Evolutionary conservation across 2,329 filamentous ascomycete species (phyloP).

Genomic region (Monilinia fructigena): DNA sequence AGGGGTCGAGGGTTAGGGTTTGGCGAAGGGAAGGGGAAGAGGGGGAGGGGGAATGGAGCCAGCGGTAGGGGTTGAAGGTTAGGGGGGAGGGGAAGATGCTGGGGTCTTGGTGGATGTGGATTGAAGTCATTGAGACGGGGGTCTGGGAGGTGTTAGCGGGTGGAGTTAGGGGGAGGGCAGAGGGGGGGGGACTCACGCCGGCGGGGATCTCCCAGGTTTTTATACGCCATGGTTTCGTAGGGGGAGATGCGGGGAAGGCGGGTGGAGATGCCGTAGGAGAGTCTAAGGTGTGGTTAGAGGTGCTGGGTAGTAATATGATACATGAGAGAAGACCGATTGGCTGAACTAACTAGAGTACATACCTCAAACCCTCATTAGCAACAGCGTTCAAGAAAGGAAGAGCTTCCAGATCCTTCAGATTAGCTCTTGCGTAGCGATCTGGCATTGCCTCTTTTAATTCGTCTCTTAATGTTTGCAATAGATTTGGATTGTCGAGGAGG

Average conservation of each 20-base stretch:
- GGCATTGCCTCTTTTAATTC: conserved; percentile 27
- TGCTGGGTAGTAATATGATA: too few relatives aligned
- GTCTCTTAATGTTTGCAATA: conserved; percentile 25
- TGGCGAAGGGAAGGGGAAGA: conserved; percentile 20
- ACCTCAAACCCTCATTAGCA: conserved; percentile 28
- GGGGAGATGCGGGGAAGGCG: conserved; percentile 27
- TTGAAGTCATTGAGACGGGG: conserved; percentile 30
- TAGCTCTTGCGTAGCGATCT: conserved; percentile 6
- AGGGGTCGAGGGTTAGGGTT: conserved; percentile 29
- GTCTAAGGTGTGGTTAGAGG: conserved; percentile 2
- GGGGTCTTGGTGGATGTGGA: conserved; percentile 30
- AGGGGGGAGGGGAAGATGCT: conserved; percentile 28
- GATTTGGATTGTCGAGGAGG: conserved; percentile 28
- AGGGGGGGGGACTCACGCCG: conserved; percentile 19
- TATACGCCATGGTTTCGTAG: conserved; percentile 22
- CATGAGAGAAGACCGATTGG: not conserved
- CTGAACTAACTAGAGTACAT: not conserved
- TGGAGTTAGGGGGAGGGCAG: not conserved
- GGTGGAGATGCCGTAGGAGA: conserved; percentile 26
- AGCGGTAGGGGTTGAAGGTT: conserved; percentile 29
- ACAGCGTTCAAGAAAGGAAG: conserved; percentile 23
- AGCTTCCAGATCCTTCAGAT: conserved; percentile 31
- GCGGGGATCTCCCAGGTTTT: conserved; percentile 27
- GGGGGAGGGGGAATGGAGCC: conserved; percentile 23
- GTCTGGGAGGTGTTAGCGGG: conserved; percentile 22